Conservation (phyloP, 768 basidiomycete species). For the Dendrothele bispora region DNA sequence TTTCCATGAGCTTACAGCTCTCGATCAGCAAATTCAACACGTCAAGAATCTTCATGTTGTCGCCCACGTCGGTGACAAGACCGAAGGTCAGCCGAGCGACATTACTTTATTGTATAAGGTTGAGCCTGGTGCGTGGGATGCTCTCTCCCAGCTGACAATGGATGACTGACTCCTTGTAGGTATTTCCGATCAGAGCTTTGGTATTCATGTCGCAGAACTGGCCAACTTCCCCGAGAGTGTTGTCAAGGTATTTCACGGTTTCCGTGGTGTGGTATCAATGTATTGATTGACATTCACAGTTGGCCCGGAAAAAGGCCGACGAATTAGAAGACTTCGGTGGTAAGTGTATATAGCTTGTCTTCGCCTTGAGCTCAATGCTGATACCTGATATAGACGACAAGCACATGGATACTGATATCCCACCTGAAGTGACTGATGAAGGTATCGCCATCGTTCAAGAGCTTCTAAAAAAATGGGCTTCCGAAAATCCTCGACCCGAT, state of each 20-base stretch:
- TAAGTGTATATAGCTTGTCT: constrained; percentile 13
- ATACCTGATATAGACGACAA: constrained; percentile 15
- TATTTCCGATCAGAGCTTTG: constrained; percentile 95
- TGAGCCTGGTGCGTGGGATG: constrained; percentile 65
- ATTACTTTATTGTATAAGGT: constrained; percentile 96
- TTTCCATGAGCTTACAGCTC: constrained; percentile 93
- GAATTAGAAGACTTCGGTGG: constrained; percentile 85
- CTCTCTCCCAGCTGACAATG: not conserved
- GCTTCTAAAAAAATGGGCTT: constrained; percentile 66
- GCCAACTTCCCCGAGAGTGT: constrained; percentile 97
- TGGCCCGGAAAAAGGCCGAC: constrained; percentile 94
- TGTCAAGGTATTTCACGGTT: constrained; percentile 60
- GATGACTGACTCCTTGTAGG: constrained; percentile 40
- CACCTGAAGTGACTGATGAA: constrained; percentile 65
- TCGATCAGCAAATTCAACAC: constrained; percentile 82
- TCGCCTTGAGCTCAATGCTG: not conserved
- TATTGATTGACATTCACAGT: too few relatives aligned
- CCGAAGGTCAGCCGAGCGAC: constrained; percentile 69
- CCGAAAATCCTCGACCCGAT: constrained; percentile 41
- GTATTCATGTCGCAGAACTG: constrained; percentile 96
- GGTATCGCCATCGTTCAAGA: constrained; percentile 82
- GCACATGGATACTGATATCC: constrained; percentile 38
- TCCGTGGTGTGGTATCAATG: too few relatives aligned
- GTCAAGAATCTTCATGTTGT: constrained; percentile 97
- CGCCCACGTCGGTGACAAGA: constrained; percentile 79